phyloP scores from a whole-genome alignment of 257 asterid species.

The Nyctanthes arbortristis region DNA sequence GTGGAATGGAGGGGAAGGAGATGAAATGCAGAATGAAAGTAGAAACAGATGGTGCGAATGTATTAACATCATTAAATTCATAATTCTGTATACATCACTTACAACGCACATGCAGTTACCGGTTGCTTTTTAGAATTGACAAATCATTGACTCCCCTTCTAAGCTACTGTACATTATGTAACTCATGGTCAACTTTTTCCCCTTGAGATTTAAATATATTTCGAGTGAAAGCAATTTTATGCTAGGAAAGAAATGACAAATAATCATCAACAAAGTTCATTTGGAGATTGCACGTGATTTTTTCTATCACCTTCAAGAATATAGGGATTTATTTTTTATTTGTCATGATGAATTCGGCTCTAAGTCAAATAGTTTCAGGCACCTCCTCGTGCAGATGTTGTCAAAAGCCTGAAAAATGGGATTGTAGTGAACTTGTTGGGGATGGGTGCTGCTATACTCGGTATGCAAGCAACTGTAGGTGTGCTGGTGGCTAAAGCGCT shows the following conservation, averaged over 20 bases:
- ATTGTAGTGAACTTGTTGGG: slow-evolving; percentile 79
- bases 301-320: not conserved
- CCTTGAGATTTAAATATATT: not conserved
- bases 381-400: slow-evolving; percentile 96
- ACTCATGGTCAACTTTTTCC: too few species aligned
- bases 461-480: slow-evolving; percentile 97
- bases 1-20: too few species aligned
- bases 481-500: slow-evolving; percentile 96
- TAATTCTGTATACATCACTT: too few species aligned
- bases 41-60: too few species aligned
- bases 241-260: not conserved
- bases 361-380: slow-evolving; percentile 60
- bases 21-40: too few species aligned
- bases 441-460: slow-evolving; percentile 92
- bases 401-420: slow-evolving; percentile 81
- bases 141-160: too few species aligned
- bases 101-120: too few species aligned
- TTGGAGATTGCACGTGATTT: not conserved
- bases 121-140: too few species aligned
- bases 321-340: not conserved
- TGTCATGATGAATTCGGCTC: not conserved
- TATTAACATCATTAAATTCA: too few species aligned
- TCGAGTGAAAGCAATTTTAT: not conserved
- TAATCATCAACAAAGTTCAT: not conserved
- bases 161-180: too few species aligned